Evolutionary conservation across 2,329 filamentous ascomycete species (phyloP).

Genomic region (Metarhizium robertsii): DNA sequence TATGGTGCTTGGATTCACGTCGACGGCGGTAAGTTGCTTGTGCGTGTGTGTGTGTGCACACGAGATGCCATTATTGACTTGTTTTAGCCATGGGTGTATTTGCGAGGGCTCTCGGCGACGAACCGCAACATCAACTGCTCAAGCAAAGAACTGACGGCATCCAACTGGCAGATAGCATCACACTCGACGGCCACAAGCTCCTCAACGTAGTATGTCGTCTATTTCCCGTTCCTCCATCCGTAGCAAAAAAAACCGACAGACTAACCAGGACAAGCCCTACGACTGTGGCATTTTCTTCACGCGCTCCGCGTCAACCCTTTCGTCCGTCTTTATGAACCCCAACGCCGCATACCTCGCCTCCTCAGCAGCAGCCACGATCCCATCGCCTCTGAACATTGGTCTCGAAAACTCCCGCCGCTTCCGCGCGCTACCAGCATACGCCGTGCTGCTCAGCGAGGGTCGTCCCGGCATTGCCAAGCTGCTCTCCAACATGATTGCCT

Average conservation of each 20-base stretch:
- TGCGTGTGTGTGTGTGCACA: too few species aligned
- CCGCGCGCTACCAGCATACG: constrained; percentile 82
- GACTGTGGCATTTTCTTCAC: constrained; percentile 88
- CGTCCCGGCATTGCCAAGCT: constrained; percentile 57
- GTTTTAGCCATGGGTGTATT: constrained; percentile 57
- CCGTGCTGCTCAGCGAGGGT: constrained; percentile 68
- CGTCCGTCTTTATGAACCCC: constrained; percentile 66
- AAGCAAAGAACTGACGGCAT: constrained; percentile 50
- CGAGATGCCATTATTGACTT: too few species aligned
- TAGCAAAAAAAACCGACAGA: neutral
- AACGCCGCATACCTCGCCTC: constrained; percentile 71
- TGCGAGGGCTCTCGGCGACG: constrained; percentile 52
- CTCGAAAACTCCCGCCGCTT: constrained; percentile 89
- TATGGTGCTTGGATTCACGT: constrained; percentile 82
- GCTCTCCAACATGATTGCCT: constrained; percentile 60
- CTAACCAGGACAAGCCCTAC: constrained; percentile 51
- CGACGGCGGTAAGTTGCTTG: constrained; percentile 55
- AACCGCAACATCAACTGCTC: constrained; percentile 44
- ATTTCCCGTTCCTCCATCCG: neutral
- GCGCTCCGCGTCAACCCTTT: constrained; percentile 47
- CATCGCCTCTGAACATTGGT: constrained; percentile 79
- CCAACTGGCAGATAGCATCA: constrained; percentile 79
- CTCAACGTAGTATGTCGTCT: constrained; percentile 62
- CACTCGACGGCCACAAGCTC: constrained; percentile 82
- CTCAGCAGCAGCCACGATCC: constrained; percentile 38